Base-by-base conservation (phyloP, 371 early-diverging fungal species). In the Zychaea mexicana region DNA sequence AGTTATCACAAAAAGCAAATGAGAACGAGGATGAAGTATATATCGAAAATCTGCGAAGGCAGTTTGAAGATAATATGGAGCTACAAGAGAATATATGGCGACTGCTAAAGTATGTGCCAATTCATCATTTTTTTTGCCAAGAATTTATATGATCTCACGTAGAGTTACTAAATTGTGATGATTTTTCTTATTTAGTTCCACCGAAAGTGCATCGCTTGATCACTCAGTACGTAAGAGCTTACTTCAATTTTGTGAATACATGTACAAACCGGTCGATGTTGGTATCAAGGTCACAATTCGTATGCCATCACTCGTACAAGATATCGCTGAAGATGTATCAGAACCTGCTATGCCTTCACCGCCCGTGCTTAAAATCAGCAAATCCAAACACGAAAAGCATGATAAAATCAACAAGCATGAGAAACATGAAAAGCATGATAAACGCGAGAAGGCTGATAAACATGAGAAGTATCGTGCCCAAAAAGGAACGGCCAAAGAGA, bases 171-270 rank as follows among this genome's bases (percentile, higher is more conserved):
- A 1, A 0, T 8, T 36, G 19, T 13, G n/a, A 17, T 17, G 30
- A 13, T 3, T 49, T 32, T 42, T 24, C 21, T 13, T 32, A 9
- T 49, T 19, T 64, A 74, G 74, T 32, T 67, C 74, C 21, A 17
- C 72, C 2, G 73, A 74, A 60, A 74, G 63, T 53, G 9, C 52
- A 13, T 61, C 69, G 3, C 33, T 87, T 57, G 85, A 83, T 67
- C 85, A 87, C 27, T 79, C 77, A 19, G 70, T 83, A 28, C 75
- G 83, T 27, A 87, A 87, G 59, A 81, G 82, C 57, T 52, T 87
- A 12, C 62, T 87, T 21, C 81, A 83, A 49, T 82, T 87, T 42
- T 87, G 85, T 58, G 85, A 87, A 61, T 78, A 83, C 60, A 72
- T 84, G 62, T 87, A 79, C 52, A 83, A 84, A 17, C 85, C 87